Conservation (phyloP, 768 basidiomycete genomes). For the Amanita exitialis region DNA sequence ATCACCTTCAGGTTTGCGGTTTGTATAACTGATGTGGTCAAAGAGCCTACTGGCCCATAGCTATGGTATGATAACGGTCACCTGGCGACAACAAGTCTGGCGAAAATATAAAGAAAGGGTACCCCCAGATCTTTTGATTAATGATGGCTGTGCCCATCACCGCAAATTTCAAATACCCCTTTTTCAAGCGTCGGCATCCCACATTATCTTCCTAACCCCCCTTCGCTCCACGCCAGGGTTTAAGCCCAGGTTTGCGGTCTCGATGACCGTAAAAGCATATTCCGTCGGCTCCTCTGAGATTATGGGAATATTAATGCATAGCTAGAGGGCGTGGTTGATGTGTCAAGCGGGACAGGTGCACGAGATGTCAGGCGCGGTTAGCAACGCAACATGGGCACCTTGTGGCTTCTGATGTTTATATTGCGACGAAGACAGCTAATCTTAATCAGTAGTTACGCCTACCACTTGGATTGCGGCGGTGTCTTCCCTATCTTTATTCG, state of each 20-base stretch:
- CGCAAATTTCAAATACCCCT: slow-evolving; percentile 1
- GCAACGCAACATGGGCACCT: background rate
- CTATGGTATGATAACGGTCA: background rate
- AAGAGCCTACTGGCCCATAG: background rate
- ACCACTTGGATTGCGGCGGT: background rate
- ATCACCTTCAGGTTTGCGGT: background rate
- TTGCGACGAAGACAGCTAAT: background rate
- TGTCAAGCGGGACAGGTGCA: background rate
- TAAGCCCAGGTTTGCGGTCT: background rate
- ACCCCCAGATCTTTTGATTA: background rate
- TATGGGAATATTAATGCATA: background rate
- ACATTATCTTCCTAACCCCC: background rate
- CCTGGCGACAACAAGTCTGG: background rate
- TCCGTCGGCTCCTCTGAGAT: background rate
- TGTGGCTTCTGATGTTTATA: background rate
- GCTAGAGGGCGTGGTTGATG: background rate
- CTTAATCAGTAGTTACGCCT: background rate
- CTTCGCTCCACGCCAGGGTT: background rate
- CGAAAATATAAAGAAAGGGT: background rate
- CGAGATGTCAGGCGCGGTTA: background rate
- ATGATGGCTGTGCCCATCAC: background rate
- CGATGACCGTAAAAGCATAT: background rate
- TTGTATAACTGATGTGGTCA: background rate
- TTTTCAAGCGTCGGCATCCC: background rate
- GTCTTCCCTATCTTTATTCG: background rate